Conservation (phyloP, 208 protist genomes). For the Leishmania guyanensis region DNA sequence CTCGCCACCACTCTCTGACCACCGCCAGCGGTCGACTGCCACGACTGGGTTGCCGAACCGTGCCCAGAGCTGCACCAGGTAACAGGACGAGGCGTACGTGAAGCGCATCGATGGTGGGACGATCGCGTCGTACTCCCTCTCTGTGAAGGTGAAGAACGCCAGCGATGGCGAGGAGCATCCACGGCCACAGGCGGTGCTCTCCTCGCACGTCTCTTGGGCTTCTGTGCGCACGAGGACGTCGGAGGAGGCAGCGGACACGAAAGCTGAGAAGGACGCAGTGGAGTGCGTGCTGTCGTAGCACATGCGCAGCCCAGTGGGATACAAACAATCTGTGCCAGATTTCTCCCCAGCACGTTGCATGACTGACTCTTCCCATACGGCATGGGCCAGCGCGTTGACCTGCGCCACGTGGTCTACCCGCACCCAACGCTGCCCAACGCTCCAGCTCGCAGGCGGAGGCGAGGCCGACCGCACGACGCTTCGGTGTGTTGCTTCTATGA, state of each 20-base stretch:
- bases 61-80: conserved; percentile 54
- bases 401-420: conserved; percentile 22
- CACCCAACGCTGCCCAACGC: conserved; percentile 25
- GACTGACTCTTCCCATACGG: not conserved
- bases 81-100: conserved; percentile 37
- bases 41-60: conserved; percentile 68
- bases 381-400: conserved; percentile 14
- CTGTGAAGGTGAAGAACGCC: conserved; percentile 53
- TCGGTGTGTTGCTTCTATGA: conserved; percentile 13
- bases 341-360: not conserved
- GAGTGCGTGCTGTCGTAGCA: conserved; percentile 10
- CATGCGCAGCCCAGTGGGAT: conserved; percentile 4
- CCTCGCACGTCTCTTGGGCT: not conserved
- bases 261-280: conserved; percentile 10
- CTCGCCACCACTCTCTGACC: not conserved
- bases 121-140: conserved; percentile 49
- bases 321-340: not conserved
- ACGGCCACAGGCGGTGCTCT: not conserved
- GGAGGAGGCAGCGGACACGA: not conserved
- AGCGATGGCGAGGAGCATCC: conserved; percentile 1
- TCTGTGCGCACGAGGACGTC: not conserved
- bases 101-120: conserved; percentile 16
- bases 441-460: conserved; percentile 5
- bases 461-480: not conserved
- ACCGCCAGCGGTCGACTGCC: conserved; percentile 57